These are phyloP conservation scores for Diaporthe longicolla DNA, from an alignment of 2,329 filamentous ascomycete species.

Conservation along the genomic window DNA sequence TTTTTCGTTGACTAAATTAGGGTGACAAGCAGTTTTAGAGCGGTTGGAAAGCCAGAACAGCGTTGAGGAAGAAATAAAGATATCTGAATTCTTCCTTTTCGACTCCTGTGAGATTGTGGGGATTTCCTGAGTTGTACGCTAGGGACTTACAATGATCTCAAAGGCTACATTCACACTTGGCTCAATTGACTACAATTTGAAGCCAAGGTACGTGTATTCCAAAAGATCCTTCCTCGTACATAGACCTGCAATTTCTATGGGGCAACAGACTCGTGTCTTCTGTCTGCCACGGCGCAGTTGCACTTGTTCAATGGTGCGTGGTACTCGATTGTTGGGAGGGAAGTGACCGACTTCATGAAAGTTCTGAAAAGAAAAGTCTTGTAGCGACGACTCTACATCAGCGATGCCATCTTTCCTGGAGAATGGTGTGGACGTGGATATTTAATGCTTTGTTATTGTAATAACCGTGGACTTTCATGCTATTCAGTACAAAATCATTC, in stretches of 20 bases:
- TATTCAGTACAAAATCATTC: too few relatives aligned
- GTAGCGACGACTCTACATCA: neutral
- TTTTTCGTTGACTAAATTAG: too few relatives aligned
- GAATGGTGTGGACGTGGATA: neutral
- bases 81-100: too few relatives aligned
- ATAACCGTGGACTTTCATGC: too few relatives aligned
- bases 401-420: neutral
- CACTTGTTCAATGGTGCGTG: neutral
- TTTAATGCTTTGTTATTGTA: too few relatives aligned
- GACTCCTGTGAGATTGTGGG: neutral
- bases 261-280: neutral
- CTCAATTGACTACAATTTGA: neutral
- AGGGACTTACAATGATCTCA: neutral
- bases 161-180: neutral
- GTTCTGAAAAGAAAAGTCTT: neutral
- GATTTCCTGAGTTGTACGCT: neutral
- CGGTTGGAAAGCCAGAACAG: too few relatives aligned
- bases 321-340: neutral
- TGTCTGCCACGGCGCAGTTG: neutral
- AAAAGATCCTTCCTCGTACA: neutral
- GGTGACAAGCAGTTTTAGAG: too few relatives aligned
- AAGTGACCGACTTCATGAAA: neutral
- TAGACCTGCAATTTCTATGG: neutral
- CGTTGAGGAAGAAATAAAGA: too few relatives aligned
- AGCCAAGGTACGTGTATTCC: neutral